These are phyloP conservation scores for Candida railenensis DNA, from an alignment of 805 yeast genomes.

Conservation along the genomic window DNA sequence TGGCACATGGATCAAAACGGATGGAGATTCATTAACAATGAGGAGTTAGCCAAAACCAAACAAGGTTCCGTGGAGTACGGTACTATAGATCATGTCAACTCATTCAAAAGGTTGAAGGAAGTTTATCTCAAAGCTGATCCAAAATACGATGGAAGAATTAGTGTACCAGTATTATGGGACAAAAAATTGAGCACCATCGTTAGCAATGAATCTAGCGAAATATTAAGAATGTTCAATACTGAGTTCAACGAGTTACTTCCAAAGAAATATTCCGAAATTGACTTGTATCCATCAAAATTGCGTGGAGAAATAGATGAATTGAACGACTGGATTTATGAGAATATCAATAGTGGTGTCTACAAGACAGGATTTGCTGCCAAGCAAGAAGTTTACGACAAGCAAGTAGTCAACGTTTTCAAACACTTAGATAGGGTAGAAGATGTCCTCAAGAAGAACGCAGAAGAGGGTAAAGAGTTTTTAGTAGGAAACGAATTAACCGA, in stretches of 20 bases:
- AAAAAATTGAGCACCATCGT: slow-evolving; percentile 79
- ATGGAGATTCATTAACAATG: slow-evolving; percentile 72
- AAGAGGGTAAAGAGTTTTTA: slow-evolving; percentile 33
- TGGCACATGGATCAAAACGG: slow-evolving; percentile 88
- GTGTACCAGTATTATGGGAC: slow-evolving; percentile 95
- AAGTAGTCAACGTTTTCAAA: slow-evolving; percentile 60
- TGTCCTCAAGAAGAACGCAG: slow-evolving; percentile 44
- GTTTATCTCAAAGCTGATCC: slow-evolving; percentile 75
- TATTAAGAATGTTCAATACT: slow-evolving; percentile 77
- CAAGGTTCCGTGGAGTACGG: slow-evolving; percentile 50
- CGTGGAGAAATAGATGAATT: slow-evolving; percentile 66
- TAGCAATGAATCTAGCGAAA: slow-evolving; percentile 87
- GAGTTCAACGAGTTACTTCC: slow-evolving; percentile 65
- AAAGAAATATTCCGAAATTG: slow-evolving; percentile 46
- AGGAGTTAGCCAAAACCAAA: slow-evolving; percentile 45
- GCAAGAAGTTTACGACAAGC: slow-evolving; percentile 77
- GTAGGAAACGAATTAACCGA: slow-evolving; percentile 74
- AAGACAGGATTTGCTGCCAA: slow-evolving; percentile 86
- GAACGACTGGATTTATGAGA: slow-evolving; percentile 80
- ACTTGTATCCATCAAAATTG: slow-evolving; percentile 61
- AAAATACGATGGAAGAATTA: slow-evolving; percentile 78
- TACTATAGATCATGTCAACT: slow-evolving; percentile 50
- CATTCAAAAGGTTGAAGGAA: slow-evolving; percentile 60
- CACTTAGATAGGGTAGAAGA: slow-evolving; percentile 70
- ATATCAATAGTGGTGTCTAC: slow-evolving; percentile 90